Conservation (phyloP, 768 basidiomycete species). For the Boletus pseudo-olivaceus region DNA sequence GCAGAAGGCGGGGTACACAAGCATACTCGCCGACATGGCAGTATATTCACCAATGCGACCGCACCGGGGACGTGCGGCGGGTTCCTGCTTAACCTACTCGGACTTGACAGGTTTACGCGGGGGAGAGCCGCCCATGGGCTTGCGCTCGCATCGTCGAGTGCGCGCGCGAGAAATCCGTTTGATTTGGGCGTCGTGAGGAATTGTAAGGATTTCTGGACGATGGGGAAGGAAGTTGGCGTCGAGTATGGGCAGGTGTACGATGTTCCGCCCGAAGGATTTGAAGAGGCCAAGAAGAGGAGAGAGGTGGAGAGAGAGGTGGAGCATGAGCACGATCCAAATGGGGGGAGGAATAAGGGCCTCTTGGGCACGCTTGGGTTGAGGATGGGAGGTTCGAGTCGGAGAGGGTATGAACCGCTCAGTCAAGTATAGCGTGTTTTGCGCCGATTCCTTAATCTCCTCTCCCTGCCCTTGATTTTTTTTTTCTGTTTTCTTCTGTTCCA, state of each 20-base stretch:
- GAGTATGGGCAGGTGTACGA: slow-evolving; percentile 90
- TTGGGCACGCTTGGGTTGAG: slow-evolving; percentile 33
- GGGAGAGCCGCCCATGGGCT: slow-evolving; percentile 88
- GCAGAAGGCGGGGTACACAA: slow-evolving; percentile 33
- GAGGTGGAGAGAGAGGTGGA: slow-evolving; percentile 45
- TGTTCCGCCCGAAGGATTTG: slow-evolving; percentile 82
- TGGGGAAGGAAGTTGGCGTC: slow-evolving; percentile 80
- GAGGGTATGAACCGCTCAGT: slow-evolving; percentile 34
- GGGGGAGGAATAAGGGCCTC: slow-evolving; percentile 36
- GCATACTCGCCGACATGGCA: slow-evolving; percentile 45
- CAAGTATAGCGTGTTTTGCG: slow-evolving; percentile 20
- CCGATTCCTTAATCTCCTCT: neutral
- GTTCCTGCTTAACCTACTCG: slow-evolving; percentile 88
- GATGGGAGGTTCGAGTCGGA: slow-evolving; percentile 35
- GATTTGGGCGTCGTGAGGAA: slow-evolving; percentile 76
- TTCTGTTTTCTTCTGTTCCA: neutral
- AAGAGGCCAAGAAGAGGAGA: slow-evolving; percentile 62
- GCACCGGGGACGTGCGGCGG: slow-evolving; percentile 35
- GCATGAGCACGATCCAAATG: slow-evolving; percentile 48
- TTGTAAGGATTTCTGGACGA: slow-evolving; percentile 93
- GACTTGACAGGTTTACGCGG: slow-evolving; percentile 91
- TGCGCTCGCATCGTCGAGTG: slow-evolving; percentile 49
- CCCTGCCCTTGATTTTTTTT: neutral
- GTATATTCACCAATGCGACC: slow-evolving; percentile 32
- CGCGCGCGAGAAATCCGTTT: slow-evolving; percentile 85